phyloP scores from a whole-genome alignment of 257 asterid genomes.

The Henckelia pumila region DNA sequence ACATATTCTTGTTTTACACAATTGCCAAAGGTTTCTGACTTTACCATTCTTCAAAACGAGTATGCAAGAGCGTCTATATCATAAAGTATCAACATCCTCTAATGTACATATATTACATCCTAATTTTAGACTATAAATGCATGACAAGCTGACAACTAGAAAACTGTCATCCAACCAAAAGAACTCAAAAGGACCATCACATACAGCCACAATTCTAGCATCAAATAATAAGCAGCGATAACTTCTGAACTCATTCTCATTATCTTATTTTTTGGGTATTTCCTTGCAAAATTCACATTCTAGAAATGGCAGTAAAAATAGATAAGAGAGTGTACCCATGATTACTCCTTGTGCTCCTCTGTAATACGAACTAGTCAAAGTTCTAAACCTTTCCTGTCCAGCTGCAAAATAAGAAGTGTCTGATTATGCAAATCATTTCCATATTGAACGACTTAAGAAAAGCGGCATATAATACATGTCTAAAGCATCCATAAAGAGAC shows the following conservation, averaged over 20 bases:
- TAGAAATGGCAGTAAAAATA: background rate
- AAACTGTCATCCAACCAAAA: background rate
- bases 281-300: background rate
- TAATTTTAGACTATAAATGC: background rate
- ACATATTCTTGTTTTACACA: background rate
- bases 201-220: background rate
- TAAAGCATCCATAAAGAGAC: background rate
- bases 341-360: conserved; percentile 75
- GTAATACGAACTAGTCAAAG: conserved; percentile 70
- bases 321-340: conserved; percentile 45
- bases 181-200: background rate
- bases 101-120: too few relatives aligned
- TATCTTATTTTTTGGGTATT: background rate
- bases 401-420: conserved; percentile 39
- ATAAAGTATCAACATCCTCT: background rate
- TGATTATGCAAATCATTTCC: conserved; percentile 9
- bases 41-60: background rate
- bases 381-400: conserved; percentile 73
- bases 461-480: background rate
- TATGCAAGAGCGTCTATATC: background rate
- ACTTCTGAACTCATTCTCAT: background rate
- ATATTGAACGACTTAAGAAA: background rate
- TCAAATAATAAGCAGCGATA: background rate
- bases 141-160: background rate
- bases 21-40: background rate